Evolutionary conservation across 345 rosid genomes (phyloP).

Genomic region (Brassica cretica): DNA sequence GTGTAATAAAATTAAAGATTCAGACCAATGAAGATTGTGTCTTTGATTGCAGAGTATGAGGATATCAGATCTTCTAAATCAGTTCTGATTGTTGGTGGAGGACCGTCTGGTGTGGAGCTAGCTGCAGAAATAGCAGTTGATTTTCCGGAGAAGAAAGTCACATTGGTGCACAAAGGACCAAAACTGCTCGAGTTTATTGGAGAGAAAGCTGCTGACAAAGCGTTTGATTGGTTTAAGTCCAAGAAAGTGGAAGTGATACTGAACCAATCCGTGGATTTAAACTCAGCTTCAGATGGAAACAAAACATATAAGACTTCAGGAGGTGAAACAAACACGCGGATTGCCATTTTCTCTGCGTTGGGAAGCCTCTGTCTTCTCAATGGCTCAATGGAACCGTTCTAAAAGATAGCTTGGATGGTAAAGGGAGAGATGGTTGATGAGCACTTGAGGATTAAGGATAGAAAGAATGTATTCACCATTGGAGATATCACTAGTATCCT

Average conservation of each 20-base stretch:
- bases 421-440: slow-evolving; percentile 76
- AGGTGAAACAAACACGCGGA: slow-evolving; percentile 68
- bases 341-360: slow-evolving; percentile 72
- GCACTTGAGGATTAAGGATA: slow-evolving; percentile 56
- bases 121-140: slow-evolving; percentile 87
- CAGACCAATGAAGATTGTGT: not conserved
- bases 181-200: slow-evolving; percentile 82
- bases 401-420: slow-evolving; percentile 53
- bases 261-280: slow-evolving; percentile 64
- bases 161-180: slow-evolving; percentile 74
- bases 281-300: slow-evolving; percentile 46
- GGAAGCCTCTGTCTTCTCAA: slow-evolving; percentile 59
- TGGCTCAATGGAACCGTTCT: slow-evolving; percentile 67
- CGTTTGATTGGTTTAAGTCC: slow-evolving; percentile 63
- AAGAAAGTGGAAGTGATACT: slow-evolving; percentile 72
- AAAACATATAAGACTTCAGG: slow-evolving; percentile 51
- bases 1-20: not conserved
- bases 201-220: slow-evolving; percentile 63
- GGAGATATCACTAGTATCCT: slow-evolving; percentile 75
- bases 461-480: slow-evolving; percentile 58
- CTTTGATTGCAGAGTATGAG: slow-evolving; percentile 53
- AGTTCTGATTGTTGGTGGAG: slow-evolving; percentile 85
- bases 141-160: slow-evolving; percentile 73
- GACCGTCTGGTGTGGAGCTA: slow-evolving; percentile 92
- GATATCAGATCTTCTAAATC: slow-evolving; percentile 72